A percentile compares a stretch with the other conserved stretches of the same genome.
Conservation (phyloP, 805 yeast genomes). For the Komagataella kurtzmanii region DNA sequence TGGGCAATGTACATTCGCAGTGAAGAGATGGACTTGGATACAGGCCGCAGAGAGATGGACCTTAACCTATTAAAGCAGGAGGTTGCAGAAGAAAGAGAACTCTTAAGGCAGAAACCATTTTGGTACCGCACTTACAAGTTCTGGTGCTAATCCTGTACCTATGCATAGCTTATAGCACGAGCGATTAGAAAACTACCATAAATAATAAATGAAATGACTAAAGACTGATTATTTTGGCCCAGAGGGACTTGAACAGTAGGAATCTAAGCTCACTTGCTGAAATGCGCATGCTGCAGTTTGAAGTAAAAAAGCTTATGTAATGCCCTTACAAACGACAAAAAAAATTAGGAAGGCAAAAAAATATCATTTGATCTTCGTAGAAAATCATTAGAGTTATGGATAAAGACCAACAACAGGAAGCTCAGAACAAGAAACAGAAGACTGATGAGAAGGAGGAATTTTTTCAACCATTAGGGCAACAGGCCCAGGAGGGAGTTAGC, state of each 20-base stretch:
- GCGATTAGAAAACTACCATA: background rate
- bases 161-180: background rate
- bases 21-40: slow-evolving; percentile 41
- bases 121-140: slow-evolving; percentile 37
- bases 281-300: too few relatives aligned
- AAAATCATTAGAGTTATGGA: background rate
- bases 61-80: slow-evolving; percentile 43
- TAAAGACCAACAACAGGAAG: background rate
- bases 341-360: background rate
- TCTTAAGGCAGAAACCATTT: slow-evolving; percentile 28
- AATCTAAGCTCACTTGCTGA: too few relatives aligned
- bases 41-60: slow-evolving; percentile 52
- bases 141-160: slow-evolving; percentile 31
- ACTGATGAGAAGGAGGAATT: slow-evolving; percentile 22
- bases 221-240: background rate
- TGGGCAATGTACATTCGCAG: slow-evolving; percentile 30
- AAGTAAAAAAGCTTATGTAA: background rate
- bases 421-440: slow-evolving; percentile 3
- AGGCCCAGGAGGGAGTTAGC: slow-evolving; percentile 40
- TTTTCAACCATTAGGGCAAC: slow-evolving; percentile 48
- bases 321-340: too few relatives aligned
- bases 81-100: slow-evolving; percentile 41
- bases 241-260: too few relatives aligned
- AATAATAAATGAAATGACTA: background rate
- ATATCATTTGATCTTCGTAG: slow-evolving; percentile 1